These are phyloP conservation scores for Durusdinium trenchii DNA, from an alignment of 73 alveolate species.

Conservation along the genomic window DNA sequence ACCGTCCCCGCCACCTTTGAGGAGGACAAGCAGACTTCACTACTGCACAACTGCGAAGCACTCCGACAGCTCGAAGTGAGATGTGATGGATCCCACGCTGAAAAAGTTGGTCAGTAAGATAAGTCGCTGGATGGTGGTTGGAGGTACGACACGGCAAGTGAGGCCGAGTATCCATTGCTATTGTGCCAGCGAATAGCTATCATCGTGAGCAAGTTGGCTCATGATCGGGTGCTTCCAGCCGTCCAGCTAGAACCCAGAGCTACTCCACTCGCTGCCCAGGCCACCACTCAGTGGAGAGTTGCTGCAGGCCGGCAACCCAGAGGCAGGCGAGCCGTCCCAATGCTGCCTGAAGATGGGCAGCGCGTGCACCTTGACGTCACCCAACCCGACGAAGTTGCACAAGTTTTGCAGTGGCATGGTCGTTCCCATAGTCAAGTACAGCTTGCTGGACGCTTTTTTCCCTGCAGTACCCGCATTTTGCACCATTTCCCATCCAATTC, in stretches of 20 bases:
- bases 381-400: not conserved
- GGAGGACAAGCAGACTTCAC: not conserved
- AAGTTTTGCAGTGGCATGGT: not conserved
- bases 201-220: not conserved
- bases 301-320: not conserved
- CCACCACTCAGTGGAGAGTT: not conserved
- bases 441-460: not conserved
- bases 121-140: not conserved
- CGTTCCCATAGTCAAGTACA: not conserved
- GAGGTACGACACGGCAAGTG: not conserved
- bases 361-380: not conserved
- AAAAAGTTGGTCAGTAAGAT: not conserved
- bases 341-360: not conserved
- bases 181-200: not conserved
- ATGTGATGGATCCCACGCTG: not conserved
- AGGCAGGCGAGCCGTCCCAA: not conserved
- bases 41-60: not conserved
- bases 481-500: not conserved
- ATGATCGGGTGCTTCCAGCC: not conserved
- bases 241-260: not conserved
- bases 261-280: not conserved
- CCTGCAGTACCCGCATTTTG: not conserved
- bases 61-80: not conserved
- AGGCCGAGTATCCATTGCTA: not conserved
- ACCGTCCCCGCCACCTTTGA: not conserved